Conservation (phyloP, 83 land plant species). For the Thuja plicata region DNA sequence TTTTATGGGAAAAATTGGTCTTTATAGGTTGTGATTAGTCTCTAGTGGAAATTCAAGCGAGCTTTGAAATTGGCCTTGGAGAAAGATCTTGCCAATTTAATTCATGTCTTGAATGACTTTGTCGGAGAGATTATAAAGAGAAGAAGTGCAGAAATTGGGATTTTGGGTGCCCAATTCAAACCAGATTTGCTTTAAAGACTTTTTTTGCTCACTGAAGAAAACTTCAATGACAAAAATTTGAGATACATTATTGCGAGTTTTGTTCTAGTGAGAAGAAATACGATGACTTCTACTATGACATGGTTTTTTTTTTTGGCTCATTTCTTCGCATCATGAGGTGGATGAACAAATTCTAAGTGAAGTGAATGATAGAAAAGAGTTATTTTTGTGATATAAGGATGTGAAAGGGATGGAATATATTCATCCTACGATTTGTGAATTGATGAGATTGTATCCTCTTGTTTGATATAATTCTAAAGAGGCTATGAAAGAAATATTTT, state of each 20-base stretch:
- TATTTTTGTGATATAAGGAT: conserved; percentile 7
- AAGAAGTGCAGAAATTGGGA: background rate
- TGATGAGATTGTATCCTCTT: too few relatives aligned
- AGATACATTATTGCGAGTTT: conserved; percentile 36
- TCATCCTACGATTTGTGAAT: too few relatives aligned
- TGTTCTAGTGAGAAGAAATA: conserved; percentile 35
- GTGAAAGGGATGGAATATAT: too few relatives aligned
- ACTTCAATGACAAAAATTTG: conserved; percentile 12
- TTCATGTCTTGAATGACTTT: conserved; percentile 11
- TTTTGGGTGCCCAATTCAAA: background rate
- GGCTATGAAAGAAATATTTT: conserved; percentile 19
- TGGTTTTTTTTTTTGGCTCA: conserved; percentile 31
- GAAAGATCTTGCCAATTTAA: background rate
- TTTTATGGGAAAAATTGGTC: too few relatives aligned
- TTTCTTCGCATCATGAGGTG: conserved; percentile 15
- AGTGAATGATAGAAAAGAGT: background rate
- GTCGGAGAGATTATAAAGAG: background rate
- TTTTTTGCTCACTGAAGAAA: background rate
- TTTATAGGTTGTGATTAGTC: conserved; percentile 9
- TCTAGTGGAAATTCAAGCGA: conserved; percentile 25
- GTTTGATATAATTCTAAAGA: conserved; percentile 47
- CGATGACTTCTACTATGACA: conserved; percentile 25
- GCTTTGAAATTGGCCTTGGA: conserved; percentile 27
- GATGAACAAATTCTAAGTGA: background rate
- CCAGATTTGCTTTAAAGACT: background rate